Evolutionary conservation across 345 rosid genomes (phyloP).

Genomic region (Camelina sativa): DNA sequence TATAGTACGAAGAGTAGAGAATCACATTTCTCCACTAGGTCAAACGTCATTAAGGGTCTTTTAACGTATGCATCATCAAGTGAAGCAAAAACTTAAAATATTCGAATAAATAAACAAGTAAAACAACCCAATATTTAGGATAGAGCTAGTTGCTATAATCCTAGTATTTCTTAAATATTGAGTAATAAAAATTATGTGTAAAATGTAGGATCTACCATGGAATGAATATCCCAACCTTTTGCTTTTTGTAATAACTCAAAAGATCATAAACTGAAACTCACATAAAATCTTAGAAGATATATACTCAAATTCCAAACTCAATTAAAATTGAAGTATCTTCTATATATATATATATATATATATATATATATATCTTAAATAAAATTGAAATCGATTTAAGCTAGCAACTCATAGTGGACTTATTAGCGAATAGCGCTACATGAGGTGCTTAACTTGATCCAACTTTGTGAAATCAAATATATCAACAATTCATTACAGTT

Average conservation of each 20-base stretch:
- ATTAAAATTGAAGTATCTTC: too few species aligned
- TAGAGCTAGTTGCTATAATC: neutral
- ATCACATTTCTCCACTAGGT: constrained; percentile 33
- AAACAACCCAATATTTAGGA: neutral
- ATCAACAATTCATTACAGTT: neutral
- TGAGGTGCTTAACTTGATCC: neutral
- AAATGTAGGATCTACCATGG: constrained; percentile 13
- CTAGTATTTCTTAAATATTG: neutral
- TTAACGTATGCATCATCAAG: constrained; percentile 8
- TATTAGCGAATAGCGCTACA: too few species aligned
- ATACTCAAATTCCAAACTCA: too few species aligned
- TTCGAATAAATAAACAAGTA: neutral
- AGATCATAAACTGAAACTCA: neutral
- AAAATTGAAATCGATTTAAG: too few species aligned
- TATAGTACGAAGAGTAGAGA: constrained; percentile 14
- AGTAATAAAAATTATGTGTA: neutral
- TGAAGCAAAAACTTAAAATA: constrained; percentile 4
- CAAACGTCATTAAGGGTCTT: constrained; percentile 28
- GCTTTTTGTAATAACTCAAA: neutral
- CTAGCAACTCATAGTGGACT: too few species aligned
- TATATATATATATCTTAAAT: too few species aligned
- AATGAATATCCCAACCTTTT: neutral
- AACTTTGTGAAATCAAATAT: neutral
- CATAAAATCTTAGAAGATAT: neutral
- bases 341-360: too few species aligned